Base-by-base conservation (phyloP, 257 asterid species). In the Lavandula angustifolia region DNA sequence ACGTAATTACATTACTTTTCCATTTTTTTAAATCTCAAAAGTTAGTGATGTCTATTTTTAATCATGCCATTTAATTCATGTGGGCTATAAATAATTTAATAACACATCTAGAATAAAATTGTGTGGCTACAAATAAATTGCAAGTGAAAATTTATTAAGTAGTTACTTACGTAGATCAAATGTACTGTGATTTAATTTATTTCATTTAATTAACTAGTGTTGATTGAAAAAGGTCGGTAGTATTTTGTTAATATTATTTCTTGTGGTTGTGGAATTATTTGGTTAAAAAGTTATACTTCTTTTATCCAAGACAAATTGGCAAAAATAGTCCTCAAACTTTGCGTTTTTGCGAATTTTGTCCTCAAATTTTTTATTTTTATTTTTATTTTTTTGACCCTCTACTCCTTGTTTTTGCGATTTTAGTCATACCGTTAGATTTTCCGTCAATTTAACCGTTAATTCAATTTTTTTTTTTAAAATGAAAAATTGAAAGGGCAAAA, bases 71-170 rank as follows among this genome's bases (percentile, higher is more conserved):
- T n/a, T 41, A 29, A 3, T 43, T 60, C 47, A 59, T 38, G 51
- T 40, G 40, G 64, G 14, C 14, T 34, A 38, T 0, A 37, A 16
- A 9, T 38, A 17, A 33, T 35, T 35, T 37, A 37, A 40, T 8
- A 40, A 11, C 14, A 2, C 13, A 57, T 40, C 9, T 13, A 34
- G 42, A 7, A 7, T 34, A 32, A 33, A 3, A n/a, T n/a, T 13
- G 31, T 16, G 64, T 38, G 50, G 48, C 50, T 58, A 58, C 6
- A 5, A 58, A 37, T 57, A 14, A 57, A 40, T 10, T 9, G 38
- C 16, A 37, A 37, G 48, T 4, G 16, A 38, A 58, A 9, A 22
- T 1, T 22, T 22, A 22, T 22, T 22, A 22, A 22, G 27, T 22
- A 22, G 1, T 22, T 22, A 22, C 2, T 22, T 22, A 22, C 9